A percentile compares a stretch with the other conserved stretches of the same genome.
These are phyloP conservation scores for Xerophyta viscosa DNA, from an alignment of 106 monocot species.

Conservation along the genomic window DNA sequence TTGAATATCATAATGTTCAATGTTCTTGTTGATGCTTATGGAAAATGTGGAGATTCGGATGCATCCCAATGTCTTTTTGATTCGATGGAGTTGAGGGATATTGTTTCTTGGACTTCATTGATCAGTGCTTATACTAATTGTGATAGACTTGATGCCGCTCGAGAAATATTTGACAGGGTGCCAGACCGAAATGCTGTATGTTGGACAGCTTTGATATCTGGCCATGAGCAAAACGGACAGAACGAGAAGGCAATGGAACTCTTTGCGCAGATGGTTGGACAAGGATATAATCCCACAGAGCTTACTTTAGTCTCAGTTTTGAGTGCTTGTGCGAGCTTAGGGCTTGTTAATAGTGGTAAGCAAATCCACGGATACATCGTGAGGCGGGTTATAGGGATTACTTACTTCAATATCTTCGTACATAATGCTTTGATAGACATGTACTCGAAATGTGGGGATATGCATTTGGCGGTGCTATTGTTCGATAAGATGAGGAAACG, in stretches of 20 bases:
- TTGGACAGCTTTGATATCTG: slow-evolving; percentile 58
- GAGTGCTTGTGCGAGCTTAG: slow-evolving; percentile 45
- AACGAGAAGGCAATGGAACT: slow-evolving; percentile 42
- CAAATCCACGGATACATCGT: slow-evolving; percentile 38
- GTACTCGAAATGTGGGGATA: slow-evolving; percentile 71
- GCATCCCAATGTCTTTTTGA: slow-evolving; percentile 28
- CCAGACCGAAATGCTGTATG: slow-evolving; percentile 34
- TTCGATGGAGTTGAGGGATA: slow-evolving; percentile 27
- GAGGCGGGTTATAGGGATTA: slow-evolving; percentile 12
- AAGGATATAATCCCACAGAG: slow-evolving; percentile 20
- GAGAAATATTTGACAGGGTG: slow-evolving; percentile 28
- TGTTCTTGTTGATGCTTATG: slow-evolving; percentile 47
- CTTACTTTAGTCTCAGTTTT: slow-evolving; percentile 54
- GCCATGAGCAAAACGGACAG: slow-evolving; percentile 40
- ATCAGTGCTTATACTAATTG: slow-evolving; percentile 21
- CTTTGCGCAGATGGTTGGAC: slow-evolving; percentile 47
- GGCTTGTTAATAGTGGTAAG: slow-evolving; percentile 31
- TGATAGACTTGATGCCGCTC: slow-evolving; percentile 22
- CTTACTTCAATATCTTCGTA: slow-evolving; percentile 22
- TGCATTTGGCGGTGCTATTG: slow-evolving; percentile 20
- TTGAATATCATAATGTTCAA: slow-evolving; percentile 34
- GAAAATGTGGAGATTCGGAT: slow-evolving; percentile 46
- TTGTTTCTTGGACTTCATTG: slow-evolving; percentile 55
- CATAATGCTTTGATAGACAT: slow-evolving; percentile 59
- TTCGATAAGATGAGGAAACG: slow-evolving; percentile 40